Evolutionary conservation across 805 yeast species (phyloP).

Genomic region (Starmerella etchellsii): DNA sequence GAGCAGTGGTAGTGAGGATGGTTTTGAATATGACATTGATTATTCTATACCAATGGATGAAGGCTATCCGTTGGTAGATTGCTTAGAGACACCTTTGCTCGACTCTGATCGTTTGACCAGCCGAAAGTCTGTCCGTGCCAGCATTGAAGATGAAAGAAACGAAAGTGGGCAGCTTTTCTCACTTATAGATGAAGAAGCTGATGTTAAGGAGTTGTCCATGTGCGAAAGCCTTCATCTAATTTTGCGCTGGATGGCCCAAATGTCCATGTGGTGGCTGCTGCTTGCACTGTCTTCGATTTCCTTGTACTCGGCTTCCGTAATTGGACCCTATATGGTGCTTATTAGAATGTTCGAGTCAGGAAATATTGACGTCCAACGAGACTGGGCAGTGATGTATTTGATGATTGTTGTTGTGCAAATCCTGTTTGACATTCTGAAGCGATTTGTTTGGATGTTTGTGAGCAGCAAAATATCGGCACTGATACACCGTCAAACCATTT

Average conservation of each 20-base stretch:
- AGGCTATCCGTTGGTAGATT: not conserved
- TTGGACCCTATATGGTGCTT: not conserved
- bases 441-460: not conserved
- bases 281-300: not conserved
- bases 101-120: not conserved
- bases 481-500: conserved; percentile 57
- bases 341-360: not conserved
- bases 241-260: not conserved
- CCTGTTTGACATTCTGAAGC: not conserved
- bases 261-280: not conserved
- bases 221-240: not conserved
- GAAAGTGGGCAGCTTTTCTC: not conserved
- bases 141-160: not conserved
- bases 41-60: too few species aligned
- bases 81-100: not conserved
- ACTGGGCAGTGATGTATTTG: not conserved
- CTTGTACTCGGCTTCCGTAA: not conserved
- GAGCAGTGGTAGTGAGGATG: too few species aligned
- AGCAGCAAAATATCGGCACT: not conserved
- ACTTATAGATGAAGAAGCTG: not conserved
- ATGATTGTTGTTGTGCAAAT: not conserved
- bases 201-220: not conserved
- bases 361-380: not conserved
- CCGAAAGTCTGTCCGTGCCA: not conserved
- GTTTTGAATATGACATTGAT: not conserved